These are phyloP conservation scores for Stygiomarasmius scandens DNA, from an alignment of 1,284 basidiomycete genomes.

Conservation along the genomic window DNA sequence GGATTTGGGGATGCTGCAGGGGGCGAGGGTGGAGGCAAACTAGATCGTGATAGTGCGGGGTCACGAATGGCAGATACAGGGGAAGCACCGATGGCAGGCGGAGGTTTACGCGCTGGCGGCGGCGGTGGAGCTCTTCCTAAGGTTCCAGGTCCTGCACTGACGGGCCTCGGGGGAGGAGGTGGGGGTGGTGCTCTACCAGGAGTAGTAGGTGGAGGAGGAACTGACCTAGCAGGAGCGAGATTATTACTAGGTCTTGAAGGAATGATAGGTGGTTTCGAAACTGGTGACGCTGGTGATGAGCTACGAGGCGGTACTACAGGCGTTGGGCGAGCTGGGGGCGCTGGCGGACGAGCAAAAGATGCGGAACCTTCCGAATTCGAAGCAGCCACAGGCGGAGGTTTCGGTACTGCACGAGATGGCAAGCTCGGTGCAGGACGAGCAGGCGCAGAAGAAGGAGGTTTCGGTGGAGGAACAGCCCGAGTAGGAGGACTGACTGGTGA, in stretches of 20 bases:
- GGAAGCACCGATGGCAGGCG: constrained; percentile 12
- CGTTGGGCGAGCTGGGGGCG: constrained; percentile 28
- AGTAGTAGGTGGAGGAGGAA: constrained; percentile 36
- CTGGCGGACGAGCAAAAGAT: constrained; percentile 35
- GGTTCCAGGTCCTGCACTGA: constrained; percentile 26
- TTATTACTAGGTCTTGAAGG: constrained; percentile 30
- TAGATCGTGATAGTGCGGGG: constrained; percentile 37
- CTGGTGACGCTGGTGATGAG: constrained; percentile 33
- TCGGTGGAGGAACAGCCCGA: constrained; percentile 29
- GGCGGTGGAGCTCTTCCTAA: constrained; percentile 39
- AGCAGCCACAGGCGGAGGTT: constrained; percentile 27
- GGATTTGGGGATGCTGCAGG: constrained; percentile 30
- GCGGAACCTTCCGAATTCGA: constrained; percentile 39
- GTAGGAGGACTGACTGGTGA: constrained; percentile 23
- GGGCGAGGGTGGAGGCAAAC: constrained; percentile 19
- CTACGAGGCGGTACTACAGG: constrained; percentile 36
- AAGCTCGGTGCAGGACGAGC: constrained; percentile 32
- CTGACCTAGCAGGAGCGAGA: constrained; percentile 19
- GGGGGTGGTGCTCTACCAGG: constrained; percentile 43
- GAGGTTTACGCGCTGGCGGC: constrained; percentile 41
- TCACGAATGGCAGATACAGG: neutral
- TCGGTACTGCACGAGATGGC: constrained; percentile 32
- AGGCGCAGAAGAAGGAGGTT: constrained; percentile 14
- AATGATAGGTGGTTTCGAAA: constrained; percentile 34
- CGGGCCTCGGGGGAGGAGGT: constrained; percentile 35